Evolutionary conservation across 495 filamentous ascomycete species (phyloP), one percentile per base, ranked within the genome.

Genomic region (Aspergillus saccharolyticus): DNA sequence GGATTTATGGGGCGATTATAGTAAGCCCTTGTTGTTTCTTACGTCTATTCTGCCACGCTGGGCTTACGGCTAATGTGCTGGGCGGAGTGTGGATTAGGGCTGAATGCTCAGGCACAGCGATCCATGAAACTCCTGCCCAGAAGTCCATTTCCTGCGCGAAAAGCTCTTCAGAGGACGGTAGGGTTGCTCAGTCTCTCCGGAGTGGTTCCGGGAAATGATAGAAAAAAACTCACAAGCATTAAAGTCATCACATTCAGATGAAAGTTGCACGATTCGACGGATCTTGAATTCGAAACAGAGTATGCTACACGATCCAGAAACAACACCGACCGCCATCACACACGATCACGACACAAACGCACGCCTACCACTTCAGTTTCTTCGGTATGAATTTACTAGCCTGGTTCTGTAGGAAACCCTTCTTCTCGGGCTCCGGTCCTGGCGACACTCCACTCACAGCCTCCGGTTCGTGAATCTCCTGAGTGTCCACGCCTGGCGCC

Each of bases 91-190:
- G 68, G 69, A 1, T 33, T 73, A 22, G 70, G 70, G 7, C 54
- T 73, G 0, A 71, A 67, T 42, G 58, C 65, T 73, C 70, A 4
- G 68, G 68, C 2, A 71, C 45, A 20, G 61, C 68, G 0, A 69
- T 72, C 15, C 53, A 66, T n/a, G 55, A 62, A 0, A 50, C 63
- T 30, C 20, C 60, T 7, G 57, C 39, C 9, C 53, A 56, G 3
- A 44, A 62, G 0, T 64, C 58, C 25, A 70, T 70, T 20, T 60
- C 64, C 0, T 72, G 69, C 48, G 66, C 62, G 5, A 58, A 67
- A 33, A 67, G 59, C 54, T 54, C 59, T 48, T 39, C 2, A 39
- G 33, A n/a, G n/a, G n/a, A n/a, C n/a, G n/a, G n/a, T n/a, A n/a
- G n/a, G n/a, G n/a, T n/a, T n/a, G n/a, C n/a, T n/a, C n/a, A n/a